Conservation (phyloP, 768 basidiomycete species). For the Gelatoporia subvermispora region DNA sequence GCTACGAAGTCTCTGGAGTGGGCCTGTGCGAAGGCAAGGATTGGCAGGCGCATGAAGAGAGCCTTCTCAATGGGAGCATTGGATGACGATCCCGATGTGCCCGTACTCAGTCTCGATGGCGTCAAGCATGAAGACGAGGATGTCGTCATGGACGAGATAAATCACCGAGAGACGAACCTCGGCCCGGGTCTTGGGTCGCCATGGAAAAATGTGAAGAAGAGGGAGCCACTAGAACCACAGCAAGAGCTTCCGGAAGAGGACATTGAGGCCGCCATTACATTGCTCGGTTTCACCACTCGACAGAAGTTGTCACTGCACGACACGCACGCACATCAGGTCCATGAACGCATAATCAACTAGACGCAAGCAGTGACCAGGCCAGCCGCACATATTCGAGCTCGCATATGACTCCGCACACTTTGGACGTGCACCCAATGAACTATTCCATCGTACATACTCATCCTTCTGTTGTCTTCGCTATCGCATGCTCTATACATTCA, state of each 20-base stretch:
- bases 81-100: constrained; percentile 16
- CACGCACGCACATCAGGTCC: too few relatives aligned
- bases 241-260: constrained; percentile 7
- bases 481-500: background rate
- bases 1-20: constrained; percentile 61
- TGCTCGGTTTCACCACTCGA: constrained; percentile 12
- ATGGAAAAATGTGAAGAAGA: background rate
- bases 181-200: constrained; percentile 17
- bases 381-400: constrained; percentile 2
- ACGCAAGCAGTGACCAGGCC: too few relatives aligned
- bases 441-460: too few relatives aligned
- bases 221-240: background rate
- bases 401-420: constrained; percentile 5
- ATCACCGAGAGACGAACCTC: constrained; percentile 12
- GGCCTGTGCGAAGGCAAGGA: constrained; percentile 56
- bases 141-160: constrained; percentile 5
- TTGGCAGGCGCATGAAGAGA: constrained; percentile 16
- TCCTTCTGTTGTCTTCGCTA: constrained; percentile 1
- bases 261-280: constrained; percentile 19
- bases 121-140: background rate
- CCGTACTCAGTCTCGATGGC: constrained; percentile 11
- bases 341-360: background rate
- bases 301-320: too few relatives aligned
- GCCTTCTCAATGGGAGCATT: constrained; percentile 13
- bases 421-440: too few relatives aligned